Base-by-base conservation (phyloP, 1,284 basidiomycete genomes). In the Leccinum solheimii region DNA sequence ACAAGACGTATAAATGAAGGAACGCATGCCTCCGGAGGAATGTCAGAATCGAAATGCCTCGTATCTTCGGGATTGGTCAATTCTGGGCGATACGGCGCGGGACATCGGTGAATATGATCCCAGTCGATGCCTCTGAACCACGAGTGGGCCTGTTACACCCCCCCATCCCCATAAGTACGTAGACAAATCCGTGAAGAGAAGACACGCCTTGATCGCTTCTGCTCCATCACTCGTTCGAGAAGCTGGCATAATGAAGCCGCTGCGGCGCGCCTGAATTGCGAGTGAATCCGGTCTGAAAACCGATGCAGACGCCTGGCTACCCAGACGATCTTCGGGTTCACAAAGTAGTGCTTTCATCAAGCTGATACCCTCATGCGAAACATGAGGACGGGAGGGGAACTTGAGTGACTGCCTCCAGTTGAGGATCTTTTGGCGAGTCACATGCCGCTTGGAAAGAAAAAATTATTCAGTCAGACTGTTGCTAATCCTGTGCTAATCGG, bases 321-420 rank as follows among this genome's bases (percentile, higher is more conserved):
- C 96, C 36, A 99, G 82, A 36, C 96, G 86, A 73, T 98, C 95
- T 76, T 97, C 94, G 5, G 93, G 88, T 76, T 98, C 96, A 75
- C 97, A 98, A 36, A 98, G 84, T 19, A 98, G 83, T 64, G 87
- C 86, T 67, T 89, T 83, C 83, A 98, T 94, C 69, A 98, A 82
- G 78, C 90, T 89, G 65, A 94, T 83, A 40, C 90, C 95, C 75
- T 95, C 92, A 67, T 86, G 85, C 30, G 94, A 95, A 59, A 97
- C 87, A 62, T 82, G 83, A 62, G 94, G 94, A 65, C 87, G 85
- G 21, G 90, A 83, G 3, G 95, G 95, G 78, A 98, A 98, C 61
- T 89, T 87, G 65, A 98, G 82, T 36, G 89, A 87, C 73, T 90
- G 87, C 64, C 88, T 88, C 95, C 95, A 98, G 78, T 96, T 95